Conservation (phyloP, 371 early-diverging fungal species). For the Lichtheimia ramosa region DNA sequence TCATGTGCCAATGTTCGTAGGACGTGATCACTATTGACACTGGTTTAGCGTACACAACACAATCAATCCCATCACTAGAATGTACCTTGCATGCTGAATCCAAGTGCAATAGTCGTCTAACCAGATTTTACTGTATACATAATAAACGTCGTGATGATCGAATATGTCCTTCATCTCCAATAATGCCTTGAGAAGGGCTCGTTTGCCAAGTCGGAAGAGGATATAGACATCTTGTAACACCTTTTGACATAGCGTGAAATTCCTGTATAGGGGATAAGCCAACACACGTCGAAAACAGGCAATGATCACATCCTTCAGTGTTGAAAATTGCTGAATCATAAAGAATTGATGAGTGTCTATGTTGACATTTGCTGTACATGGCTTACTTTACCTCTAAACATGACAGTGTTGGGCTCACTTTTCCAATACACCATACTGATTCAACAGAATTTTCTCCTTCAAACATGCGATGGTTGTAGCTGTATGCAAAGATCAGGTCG, state of each 20-base stretch:
- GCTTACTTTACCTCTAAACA: slow-evolving; percentile 67
- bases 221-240: slow-evolving; percentile 80
- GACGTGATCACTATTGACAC: slow-evolving; percentile 58
- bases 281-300: slow-evolving; percentile 78
- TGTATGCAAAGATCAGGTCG: slow-evolving; percentile 90
- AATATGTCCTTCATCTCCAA: slow-evolving; percentile 77
- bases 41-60: no score
- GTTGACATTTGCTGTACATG: slow-evolving; percentile 1
- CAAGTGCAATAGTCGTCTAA: slow-evolving; percentile 97
- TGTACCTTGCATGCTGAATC: slow-evolving; percentile 82
- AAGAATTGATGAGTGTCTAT: neutral
- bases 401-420: slow-evolving; percentile 77
- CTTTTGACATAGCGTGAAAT: slow-evolving; percentile 69
- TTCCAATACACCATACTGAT: slow-evolving; percentile 89
- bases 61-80: no score
- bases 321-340: slow-evolving; percentile 56
- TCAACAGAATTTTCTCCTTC: slow-evolving; percentile 89
- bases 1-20: slow-evolving; percentile 77
- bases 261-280: slow-evolving; percentile 84
- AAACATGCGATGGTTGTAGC: slow-evolving; percentile 82
- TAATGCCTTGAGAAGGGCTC: slow-evolving; percentile 78
- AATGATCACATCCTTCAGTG: slow-evolving; percentile 60
- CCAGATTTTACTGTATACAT: slow-evolving; percentile 82
- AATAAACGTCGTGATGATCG: slow-evolving; percentile 85
- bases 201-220: slow-evolving; percentile 81